Evolutionary conservation across 2,329 filamentous ascomycete species (phyloP), one percentile per base, ranked within the genome.

Genomic region (Monilinia fructigena): DNA sequence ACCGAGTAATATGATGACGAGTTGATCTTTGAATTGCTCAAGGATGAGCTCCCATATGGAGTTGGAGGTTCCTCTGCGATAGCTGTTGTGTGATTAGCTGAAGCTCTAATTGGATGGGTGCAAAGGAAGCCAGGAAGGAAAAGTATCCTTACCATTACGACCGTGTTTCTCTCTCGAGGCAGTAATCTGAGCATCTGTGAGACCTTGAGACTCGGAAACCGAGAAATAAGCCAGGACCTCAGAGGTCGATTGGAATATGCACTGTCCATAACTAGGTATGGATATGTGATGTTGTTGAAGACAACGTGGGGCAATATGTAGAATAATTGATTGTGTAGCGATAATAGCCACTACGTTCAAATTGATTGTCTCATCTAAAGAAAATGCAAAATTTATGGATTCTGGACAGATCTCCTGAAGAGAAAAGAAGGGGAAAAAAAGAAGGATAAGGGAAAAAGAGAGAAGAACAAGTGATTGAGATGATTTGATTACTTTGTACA

Each of bases 11-110:
- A 99, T 99, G 64, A 99, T 86, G 72, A 99, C 95, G 58, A 99
- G 87, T 79, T 99, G 95, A 77, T 99, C 95, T 80, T 99, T 97
- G 85, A 99, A 99, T 79, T 99, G 95, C 80, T 99, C 95, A 67
- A 99, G 85, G 66, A 99, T 92, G 70, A 99, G 88, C 80, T 98
- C 87, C 95, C 94, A 99, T 58, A 99, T 78, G 50, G 95, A 42
- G 95, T 99, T 3, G 95, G 93, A 64, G 95, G 95, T 71, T 99
- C 95, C 81, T 99, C 95, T 55, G 87, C 85, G 66, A 92, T 83
- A 66, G 88, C 88, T 91, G 47, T 65, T 54, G 70, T 60, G 65
- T 40, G 66, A 70, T 55, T 66, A 67, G 75, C 70, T 74, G 63
- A 42, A 65, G 67, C 62, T 54, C 63, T 55, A 3, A 23, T 11